Evolutionary conservation across 192 early-diverging fungal species (phyloP), one percentile per base, ranked within the genome.

Genomic region (Globomyces pollinis-pini): DNA sequence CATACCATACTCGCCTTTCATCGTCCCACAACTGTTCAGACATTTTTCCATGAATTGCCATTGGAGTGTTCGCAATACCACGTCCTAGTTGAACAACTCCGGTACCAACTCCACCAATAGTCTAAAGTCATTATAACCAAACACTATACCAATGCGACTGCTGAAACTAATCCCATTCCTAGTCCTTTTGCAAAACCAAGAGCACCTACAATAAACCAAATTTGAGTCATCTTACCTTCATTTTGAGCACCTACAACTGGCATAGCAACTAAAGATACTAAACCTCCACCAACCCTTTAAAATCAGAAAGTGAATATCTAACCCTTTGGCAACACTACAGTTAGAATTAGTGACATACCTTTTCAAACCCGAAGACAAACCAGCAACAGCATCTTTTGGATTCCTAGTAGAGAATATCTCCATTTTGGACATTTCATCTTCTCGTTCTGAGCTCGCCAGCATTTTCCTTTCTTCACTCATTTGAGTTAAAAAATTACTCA

Each of bases 21-120:
- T 63, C 66, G 41, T 68, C 61, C 66, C 66, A 68, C 1, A 68
- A 49, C 35, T 59, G 28, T 13, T 68, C 60, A n/a, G 38, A 41
- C 50, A 62, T 30, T 31, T 58, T 59, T 24, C n/a, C 26, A 26
- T 58, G 38, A 45, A 67, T 59, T 2, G 63, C 43, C 3, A 32
- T 36, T 38, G 61, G 61, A 18, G 66, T 68, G 30, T 63, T 63
- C 15, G 57, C 58, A 24, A 68, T 68, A 1, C 66, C 66, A 31
- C 66, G 53, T 5, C 66, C 66, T 34, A 68, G 63, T 50, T 68
- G 66, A 43, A 62, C 45, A 2, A 68, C 18, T 0, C 66, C 66
- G 3, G 60, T 62, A 24, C 56, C 66, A 55, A 59, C 61, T 8
- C 66, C 66, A 21, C 52, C 66, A 4, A 51, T 59, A n/a, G n/a